Evolutionary conservation across 805 yeast genomes (phyloP).

Genomic region (Lipomyces mesembrius): DNA sequence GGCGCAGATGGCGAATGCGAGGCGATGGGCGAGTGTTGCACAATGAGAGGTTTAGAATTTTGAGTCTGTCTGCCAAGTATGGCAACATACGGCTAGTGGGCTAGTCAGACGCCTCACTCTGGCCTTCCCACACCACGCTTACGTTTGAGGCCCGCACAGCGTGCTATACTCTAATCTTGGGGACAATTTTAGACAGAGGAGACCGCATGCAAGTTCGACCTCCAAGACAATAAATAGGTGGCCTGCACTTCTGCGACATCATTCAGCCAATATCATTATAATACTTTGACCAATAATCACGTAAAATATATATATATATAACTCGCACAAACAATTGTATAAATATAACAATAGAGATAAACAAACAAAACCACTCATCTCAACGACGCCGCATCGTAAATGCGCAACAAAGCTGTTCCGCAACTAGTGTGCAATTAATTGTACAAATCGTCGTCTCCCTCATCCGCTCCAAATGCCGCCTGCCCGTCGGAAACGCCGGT

Average conservation of each 20-base stretch:
- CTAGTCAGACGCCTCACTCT: neutral
- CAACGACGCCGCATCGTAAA: neutral
- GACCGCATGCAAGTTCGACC: too few species aligned
- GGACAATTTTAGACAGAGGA: too few species aligned
- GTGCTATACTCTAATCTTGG: too few species aligned
- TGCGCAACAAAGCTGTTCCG: neutral
- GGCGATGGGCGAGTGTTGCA: neutral
- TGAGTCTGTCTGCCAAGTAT: neutral
- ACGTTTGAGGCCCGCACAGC: too few species aligned
- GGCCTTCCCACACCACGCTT: neutral
- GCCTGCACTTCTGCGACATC: neutral
- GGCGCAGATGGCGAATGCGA: neutral
- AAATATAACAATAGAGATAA: neutral
- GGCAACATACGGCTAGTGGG: neutral
- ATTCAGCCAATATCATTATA: neutral
- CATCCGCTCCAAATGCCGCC: conserved; percentile 52
- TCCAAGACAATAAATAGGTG: too few species aligned
- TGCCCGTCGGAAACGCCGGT: conserved; percentile 39
- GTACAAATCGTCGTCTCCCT: conserved; percentile 68
- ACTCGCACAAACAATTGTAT: neutral
- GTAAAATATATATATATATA: neutral
- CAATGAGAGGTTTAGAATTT: neutral
- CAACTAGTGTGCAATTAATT: conserved; percentile 45
- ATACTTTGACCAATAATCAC: neutral
- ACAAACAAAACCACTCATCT: conserved; percentile 1